phyloP scores from a whole-genome alignment of 768 basidiomycete species.

The Psilocybe cyanescens region DNA sequence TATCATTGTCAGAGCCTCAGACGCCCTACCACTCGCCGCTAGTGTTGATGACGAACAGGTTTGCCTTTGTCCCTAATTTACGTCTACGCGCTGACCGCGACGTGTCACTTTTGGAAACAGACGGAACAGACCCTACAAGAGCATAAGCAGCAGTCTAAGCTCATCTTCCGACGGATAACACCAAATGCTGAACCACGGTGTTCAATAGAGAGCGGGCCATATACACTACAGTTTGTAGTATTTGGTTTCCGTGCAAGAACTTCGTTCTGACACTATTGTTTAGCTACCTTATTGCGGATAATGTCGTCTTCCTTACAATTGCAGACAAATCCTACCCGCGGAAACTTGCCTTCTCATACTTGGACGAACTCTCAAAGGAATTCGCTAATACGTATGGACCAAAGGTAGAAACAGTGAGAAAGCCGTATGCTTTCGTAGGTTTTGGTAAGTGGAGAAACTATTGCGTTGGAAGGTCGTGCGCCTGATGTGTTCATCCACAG shows the following conservation, averaged over 20 bases:
- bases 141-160: conserved; percentile 97
- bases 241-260: neutral
- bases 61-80: conserved; percentile 19
- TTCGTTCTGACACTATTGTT: conserved; percentile 8
- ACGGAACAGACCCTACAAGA: conserved; percentile 94
- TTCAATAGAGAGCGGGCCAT: conserved; percentile 94
- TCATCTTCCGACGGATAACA: conserved; percentile 93
- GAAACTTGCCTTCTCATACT: conserved; percentile 96
- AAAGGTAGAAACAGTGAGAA: conserved; percentile 88
- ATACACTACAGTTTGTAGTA: conserved; percentile 88
- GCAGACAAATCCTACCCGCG: conserved; percentile 97
- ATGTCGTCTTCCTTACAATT: conserved; percentile 94
- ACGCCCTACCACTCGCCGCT: conserved; percentile 90
- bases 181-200: conserved; percentile 95
- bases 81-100: conserved; percentile 23
- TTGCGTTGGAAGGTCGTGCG: too few species aligned
- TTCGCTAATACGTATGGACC: conserved; percentile 91
- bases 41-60: conserved; percentile 98
- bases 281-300: conserved; percentile 94
- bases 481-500: conserved; percentile 41
- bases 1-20: conserved; percentile 81
- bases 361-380: conserved; percentile 97
- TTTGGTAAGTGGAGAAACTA: conserved; percentile 68
- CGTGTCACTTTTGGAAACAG: conserved; percentile 47
- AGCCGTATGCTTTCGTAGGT: conserved; percentile 99